A percentile compares a stretch with the other conserved stretches of the same genome.
phyloP scores from a whole-genome alignment of 345 rosid genomes.

The Lagerstroemia speciosa region DNA sequence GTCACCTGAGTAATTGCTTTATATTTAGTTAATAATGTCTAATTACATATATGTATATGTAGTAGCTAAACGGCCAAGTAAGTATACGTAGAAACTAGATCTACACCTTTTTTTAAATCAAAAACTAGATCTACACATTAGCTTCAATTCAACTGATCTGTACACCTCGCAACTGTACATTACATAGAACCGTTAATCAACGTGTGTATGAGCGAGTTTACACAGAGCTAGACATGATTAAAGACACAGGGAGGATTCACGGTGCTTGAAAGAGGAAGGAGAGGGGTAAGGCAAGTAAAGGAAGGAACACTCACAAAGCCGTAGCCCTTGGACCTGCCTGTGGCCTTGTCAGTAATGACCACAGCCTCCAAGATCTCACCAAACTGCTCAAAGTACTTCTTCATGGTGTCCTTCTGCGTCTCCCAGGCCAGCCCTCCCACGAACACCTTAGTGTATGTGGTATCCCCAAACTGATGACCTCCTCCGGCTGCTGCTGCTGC shows the following conservation, averaged over 20 bases:
- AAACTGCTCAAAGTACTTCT: conserved; percentile 89
- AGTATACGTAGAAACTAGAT: no score
- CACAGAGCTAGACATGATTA: no score
- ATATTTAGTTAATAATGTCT: no score
- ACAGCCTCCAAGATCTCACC: conserved; percentile 99
- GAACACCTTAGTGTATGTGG: conserved; percentile 89
- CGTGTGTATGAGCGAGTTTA: neutral
- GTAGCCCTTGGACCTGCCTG: conserved; percentile 98
- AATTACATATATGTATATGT: no score
- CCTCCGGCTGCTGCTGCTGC: conserved; percentile 18
- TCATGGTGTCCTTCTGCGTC: conserved; percentile 87
- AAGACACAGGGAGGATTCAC: neutral
- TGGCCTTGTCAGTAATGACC: conserved; percentile 91
- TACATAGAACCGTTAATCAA: conserved; percentile 12
- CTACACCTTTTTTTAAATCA: no score
- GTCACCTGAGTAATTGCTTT: conserved; percentile 47
- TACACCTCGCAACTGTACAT: neutral
- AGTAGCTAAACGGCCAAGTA: no score
- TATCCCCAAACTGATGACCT: conserved; percentile 63
- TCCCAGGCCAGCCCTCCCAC: conserved; percentile 99
- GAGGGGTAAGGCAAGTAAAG: neutral
- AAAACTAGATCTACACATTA: no score
- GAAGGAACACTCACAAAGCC: conserved; percentile 61
- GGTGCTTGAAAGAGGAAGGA: neutral
- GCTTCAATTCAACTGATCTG: no score